These are phyloP conservation scores for Xerocomellus amylosporus DNA, from an alignment of 768 basidiomycete species.

Conservation along the genomic window DNA sequence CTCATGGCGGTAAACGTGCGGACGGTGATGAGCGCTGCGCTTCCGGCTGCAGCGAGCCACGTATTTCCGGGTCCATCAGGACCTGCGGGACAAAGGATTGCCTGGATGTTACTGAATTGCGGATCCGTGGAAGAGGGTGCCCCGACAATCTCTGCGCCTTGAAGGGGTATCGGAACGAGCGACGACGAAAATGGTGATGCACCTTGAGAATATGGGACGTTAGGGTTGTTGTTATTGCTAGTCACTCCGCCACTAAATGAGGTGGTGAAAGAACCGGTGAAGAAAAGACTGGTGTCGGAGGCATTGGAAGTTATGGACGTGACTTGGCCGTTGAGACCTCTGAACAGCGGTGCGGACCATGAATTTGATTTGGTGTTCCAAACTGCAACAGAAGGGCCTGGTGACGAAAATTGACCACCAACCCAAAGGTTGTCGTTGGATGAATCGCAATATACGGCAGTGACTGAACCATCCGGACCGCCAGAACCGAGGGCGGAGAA, in stretches of 20 bases:
- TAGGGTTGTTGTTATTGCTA: constrained; percentile 72
- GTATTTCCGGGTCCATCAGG: constrained; percentile 73
- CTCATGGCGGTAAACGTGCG: constrained; percentile 71
- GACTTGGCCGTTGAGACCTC: constrained; percentile 71
- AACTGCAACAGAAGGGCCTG: constrained; percentile 63
- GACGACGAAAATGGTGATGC: constrained; percentile 88
- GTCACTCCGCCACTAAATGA: constrained; percentile 56
- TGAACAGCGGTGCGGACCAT: constrained; percentile 81
- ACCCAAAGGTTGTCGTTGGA: constrained; percentile 68
- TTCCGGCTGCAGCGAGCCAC: constrained; percentile 81
- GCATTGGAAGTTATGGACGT: constrained; percentile 72
- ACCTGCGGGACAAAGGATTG: constrained; percentile 85
- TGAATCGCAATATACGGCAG: constrained; percentile 74
- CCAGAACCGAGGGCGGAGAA: constrained; percentile 63
- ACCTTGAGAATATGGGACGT: constrained; percentile 76
- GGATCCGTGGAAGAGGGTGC: constrained; percentile 61
- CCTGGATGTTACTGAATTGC: constrained; percentile 60
- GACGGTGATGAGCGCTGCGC: constrained; percentile 69
- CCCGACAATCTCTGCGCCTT: constrained; percentile 53
- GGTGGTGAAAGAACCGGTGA: constrained; percentile 85
- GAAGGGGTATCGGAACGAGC: constrained; percentile 75
- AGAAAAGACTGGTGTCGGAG: constrained; percentile 72
- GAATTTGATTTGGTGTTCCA: constrained; percentile 60
- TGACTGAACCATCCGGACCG: constrained; percentile 75
- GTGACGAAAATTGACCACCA: constrained; percentile 72